Evolutionary conservation across 306 rosid genomes (phyloP).

Genomic region (Mimosa pudica): DNA sequence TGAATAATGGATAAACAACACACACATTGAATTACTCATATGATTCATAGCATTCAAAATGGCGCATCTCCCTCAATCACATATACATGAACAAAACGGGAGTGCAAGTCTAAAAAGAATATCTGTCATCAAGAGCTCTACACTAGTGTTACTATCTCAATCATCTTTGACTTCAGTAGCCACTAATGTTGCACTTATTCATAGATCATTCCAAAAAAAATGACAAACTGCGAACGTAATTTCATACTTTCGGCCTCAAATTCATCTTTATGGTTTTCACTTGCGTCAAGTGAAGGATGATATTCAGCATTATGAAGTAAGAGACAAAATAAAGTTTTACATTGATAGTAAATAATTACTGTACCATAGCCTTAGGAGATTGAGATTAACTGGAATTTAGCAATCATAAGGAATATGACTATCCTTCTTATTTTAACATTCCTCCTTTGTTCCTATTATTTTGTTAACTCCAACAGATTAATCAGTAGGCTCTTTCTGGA

Average conservation of each 20-base stretch:
- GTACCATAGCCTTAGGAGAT: neutral
- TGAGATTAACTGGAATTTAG: neutral
- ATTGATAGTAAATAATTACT: neutral
- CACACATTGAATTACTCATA: too few relatives aligned
- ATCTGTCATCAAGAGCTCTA: neutral
- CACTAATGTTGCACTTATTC: neutral
- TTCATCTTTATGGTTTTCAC: neutral
- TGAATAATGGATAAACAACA: neutral
- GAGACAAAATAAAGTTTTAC: neutral
- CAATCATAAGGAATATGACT: neutral
- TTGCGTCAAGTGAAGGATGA: neutral
- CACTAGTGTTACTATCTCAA: neutral
- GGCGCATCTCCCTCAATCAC: slow-evolving; percentile 1
- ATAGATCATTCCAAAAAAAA: neutral
- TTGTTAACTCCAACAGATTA: neutral
- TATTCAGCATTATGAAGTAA: neutral
- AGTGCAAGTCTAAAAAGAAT: neutral
- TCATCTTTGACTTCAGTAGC: neutral
- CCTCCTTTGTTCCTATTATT: neutral
- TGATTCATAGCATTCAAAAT: neutral
- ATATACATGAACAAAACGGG: neutral
- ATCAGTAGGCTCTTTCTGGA: neutral
- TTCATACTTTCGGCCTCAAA: neutral
- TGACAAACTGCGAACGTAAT: neutral
- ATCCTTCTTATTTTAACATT: neutral